Evolutionary conservation across 2,329 filamentous ascomycete genomes (phyloP).

Genomic region (Penicillium sp.): DNA sequence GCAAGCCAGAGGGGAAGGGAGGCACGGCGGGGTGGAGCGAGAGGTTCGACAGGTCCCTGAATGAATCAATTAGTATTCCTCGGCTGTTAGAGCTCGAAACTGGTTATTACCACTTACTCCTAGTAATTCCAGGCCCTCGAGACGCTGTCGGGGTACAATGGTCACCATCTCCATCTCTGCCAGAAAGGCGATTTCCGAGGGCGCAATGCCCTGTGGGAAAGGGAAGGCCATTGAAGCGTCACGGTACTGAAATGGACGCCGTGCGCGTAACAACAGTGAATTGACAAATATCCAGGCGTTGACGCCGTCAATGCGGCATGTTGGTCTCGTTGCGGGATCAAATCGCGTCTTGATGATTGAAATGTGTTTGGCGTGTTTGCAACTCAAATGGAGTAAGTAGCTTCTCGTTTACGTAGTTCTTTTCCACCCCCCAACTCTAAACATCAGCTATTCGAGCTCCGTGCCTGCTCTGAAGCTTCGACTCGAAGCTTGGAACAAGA

Average conservation of each 20-base stretch:
- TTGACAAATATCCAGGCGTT: neutral
- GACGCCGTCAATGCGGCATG: conserved; percentile 6
- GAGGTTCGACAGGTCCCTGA: conserved; percentile 73
- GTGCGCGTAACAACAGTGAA: neutral
- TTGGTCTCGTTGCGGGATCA: conserved; percentile 7
- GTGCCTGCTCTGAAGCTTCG: neutral
- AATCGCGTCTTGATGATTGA: conserved; percentile 11
- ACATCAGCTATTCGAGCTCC: neutral
- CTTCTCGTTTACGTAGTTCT: conserved; percentile 11
- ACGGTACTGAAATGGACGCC: neutral
- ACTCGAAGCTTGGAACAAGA: conserved; percentile 15
- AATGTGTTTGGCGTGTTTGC: conserved; percentile 38
- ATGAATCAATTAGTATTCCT: conserved; percentile 1
- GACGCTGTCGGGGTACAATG: conserved; percentile 83
- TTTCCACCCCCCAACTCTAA: conserved; percentile 1
- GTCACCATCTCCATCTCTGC: conserved; percentile 98
- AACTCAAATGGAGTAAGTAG: conserved; percentile 10
- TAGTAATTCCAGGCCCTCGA: conserved; percentile 82
- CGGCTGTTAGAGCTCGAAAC: neutral
- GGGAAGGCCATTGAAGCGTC: conserved; percentile 57
- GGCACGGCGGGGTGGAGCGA: conserved; percentile 78
- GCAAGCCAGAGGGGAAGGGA: conserved; percentile 91
- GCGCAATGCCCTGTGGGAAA: conserved; percentile 68
- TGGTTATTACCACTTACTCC: conserved; percentile 62
- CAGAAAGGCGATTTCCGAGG: conserved; percentile 86